These are phyloP conservation scores for Citrus trifoliata DNA, from an alignment of 345 rosid genomes.

Conservation along the genomic window DNA sequence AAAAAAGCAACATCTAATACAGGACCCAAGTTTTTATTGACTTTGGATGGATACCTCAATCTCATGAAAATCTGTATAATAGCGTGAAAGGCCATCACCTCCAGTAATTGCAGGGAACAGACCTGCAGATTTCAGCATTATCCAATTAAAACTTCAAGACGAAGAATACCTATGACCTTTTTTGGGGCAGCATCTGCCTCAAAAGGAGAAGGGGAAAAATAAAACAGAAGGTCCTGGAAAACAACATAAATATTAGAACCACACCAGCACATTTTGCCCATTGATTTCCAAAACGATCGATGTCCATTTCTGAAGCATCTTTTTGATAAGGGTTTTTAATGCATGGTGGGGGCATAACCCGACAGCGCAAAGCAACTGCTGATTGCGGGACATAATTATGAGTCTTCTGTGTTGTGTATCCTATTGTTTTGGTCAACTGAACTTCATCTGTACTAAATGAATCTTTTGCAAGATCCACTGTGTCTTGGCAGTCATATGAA, in stretches of 20 bases:
- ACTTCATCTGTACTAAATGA: conserved; percentile 38
- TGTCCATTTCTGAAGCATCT: conserved; percentile 47
- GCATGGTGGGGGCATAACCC: conserved; percentile 95
- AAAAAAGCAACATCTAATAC: background rate
- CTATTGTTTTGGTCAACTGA: conserved; percentile 30
- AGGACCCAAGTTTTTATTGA: background rate
- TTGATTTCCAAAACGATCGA: conserved; percentile 73
- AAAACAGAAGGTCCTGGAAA: background rate
- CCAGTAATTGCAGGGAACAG: conserved; percentile 53
- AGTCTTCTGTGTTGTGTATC: conserved; percentile 29
- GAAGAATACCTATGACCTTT: conserved; percentile 11
- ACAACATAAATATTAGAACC: background rate
- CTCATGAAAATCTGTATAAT: conserved; percentile 91
- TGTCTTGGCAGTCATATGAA: conserved; percentile 38
- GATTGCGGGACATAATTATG: conserved; percentile 73
- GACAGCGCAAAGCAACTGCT: conserved; percentile 83
- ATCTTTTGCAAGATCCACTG: conserved; percentile 46
- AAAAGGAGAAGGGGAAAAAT: background rate
- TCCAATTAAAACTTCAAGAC: background rate
- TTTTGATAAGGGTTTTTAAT: conserved; percentile 77
- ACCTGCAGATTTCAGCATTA: conserved; percentile 40
- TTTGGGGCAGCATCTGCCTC: background rate
- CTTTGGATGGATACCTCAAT: conserved; percentile 53
- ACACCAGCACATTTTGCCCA: conserved; percentile 89
- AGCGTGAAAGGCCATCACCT: conserved; percentile 93